Conservation (phyloP, 495 filamentous ascomycete genomes). For the Hypoxylon lienhwacheense region DNA sequence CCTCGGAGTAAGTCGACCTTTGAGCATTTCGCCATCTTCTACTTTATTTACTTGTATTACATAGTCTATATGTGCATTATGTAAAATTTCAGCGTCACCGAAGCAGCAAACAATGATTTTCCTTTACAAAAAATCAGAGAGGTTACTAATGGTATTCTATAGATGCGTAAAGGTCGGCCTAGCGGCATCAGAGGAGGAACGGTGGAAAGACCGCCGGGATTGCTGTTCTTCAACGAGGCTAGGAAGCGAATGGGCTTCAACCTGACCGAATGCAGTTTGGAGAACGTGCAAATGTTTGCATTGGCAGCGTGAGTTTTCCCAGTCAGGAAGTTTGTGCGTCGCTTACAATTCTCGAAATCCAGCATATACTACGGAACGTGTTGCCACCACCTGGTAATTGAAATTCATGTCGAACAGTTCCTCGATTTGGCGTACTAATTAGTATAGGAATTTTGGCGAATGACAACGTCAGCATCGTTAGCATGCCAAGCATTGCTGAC, state of each 20-base stretch:
- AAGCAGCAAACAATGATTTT: no score
- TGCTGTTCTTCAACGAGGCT: constrained; percentile 62
- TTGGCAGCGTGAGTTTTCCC: constrained; percentile 51
- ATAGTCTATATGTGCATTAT: no score
- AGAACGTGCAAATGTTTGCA: constrained; percentile 59
- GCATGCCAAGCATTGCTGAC: constrained; percentile 56
- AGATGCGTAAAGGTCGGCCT: constrained; percentile 45
- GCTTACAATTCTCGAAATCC: constrained; percentile 10
- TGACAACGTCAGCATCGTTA: constrained; percentile 54
- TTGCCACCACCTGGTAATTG: constrained; percentile 52
- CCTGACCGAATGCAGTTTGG: constrained; percentile 56
- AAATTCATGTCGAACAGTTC: background rate
- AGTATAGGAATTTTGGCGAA: constrained; percentile 60
- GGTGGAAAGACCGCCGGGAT: constrained; percentile 53
- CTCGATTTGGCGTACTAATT: constrained; percentile 11
- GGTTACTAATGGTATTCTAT: constrained; percentile 3
- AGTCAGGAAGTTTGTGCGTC: background rate
- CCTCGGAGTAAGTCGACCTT: constrained; percentile 36
- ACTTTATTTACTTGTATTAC: background rate
- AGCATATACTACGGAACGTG: constrained; percentile 58
- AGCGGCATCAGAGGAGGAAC: constrained; percentile 59
- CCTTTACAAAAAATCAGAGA: no score
- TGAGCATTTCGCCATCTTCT: background rate
- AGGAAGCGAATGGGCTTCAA: constrained; percentile 60
- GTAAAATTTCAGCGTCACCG: no score